Evolutionary conservation across 164 flowering plant species (phyloP).

Genomic region (Vitis riparia): DNA sequence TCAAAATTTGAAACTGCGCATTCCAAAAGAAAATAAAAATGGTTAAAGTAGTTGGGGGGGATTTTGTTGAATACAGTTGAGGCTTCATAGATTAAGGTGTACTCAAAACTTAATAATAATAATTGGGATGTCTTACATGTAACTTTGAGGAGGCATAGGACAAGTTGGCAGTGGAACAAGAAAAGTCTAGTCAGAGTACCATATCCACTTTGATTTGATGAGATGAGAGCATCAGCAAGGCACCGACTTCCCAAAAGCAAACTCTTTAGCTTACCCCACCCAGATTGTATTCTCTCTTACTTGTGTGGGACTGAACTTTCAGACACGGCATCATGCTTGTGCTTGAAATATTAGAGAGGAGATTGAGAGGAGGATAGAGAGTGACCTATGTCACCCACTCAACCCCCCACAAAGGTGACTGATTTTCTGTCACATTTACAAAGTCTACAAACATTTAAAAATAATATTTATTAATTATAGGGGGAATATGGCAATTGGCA

Average conservation of each 20-base stretch:
- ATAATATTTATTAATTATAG: no score
- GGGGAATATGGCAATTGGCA: not conserved
- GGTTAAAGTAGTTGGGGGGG: not conserved
- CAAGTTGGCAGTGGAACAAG: slow-evolving; percentile 12
- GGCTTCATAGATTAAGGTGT: no score
- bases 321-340: not conserved
- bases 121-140: not conserved
- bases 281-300: not conserved
- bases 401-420: slow-evolving; percentile 1
- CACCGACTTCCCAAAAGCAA: slow-evolving; percentile 22
- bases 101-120: not conserved
- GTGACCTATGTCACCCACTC: not conserved
- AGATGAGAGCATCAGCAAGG: slow-evolving; percentile 4
- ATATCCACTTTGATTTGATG: slow-evolving; percentile 9
- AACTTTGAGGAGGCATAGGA: slow-evolving; percentile 1
- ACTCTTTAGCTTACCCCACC: slow-evolving; percentile 12
- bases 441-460: not conserved
- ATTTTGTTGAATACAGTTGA: no score
- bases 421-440: not conserved
- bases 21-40: not conserved
- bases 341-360: not conserved
- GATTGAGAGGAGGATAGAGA: not conserved
- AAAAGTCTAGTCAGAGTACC: slow-evolving; percentile 16
- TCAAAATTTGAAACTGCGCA: not conserved
- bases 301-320: slow-evolving; percentile 4